Base-by-base conservation (phyloP, 192 early-diverging fungal species). In the Chytriomyces confervae region DNA sequence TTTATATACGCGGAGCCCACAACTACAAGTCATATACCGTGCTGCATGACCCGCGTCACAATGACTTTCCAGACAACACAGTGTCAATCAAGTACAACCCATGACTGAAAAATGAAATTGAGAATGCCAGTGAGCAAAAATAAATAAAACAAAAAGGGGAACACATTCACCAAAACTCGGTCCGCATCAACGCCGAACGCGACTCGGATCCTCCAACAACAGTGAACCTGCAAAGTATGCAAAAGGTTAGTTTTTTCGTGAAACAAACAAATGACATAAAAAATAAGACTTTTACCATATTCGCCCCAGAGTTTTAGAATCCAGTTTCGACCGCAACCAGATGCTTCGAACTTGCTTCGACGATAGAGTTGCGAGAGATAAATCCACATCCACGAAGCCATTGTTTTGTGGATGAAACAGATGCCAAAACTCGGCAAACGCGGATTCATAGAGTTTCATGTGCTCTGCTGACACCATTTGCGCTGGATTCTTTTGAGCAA, bases 261-360 rank as follows among this genome's bases (percentile, higher is more conserved):
- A 24, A 27, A 24, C 0, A 66, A 66, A 66, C 16, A 24, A 24
- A 20, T 24, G 13, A 27, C 62, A 0, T 29, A 10, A n/a, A n/a
- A n/a, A n/a, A n/a, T n/a, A n/a, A n/a, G n/a, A n/a, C n/a, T n/a
- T n/a, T n/a, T n/a, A 72, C 74, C 74, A 76, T 44, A 76, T 69
- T 9, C 11, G 16, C 3, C 75, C 79, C 66, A 81, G 49, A 43
- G 53, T 66, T 45, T 50, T 24, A 10, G 18, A 27, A 57, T 70
- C 67, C 27, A 81, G 11, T 29, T 68, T 63, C 6, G 48, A 60
- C 61, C 79, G 13, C 73, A 81, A 63, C 79, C 79, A 81, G 2
- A 81, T 24, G 1, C 61, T 76, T 9, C 79, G 65, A 7, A 81
- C 79, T 47, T 77, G 75, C 43, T 51, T 77, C 29, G 66, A 66